Evolutionary conservation across 345 rosid species (phyloP), one percentile per base, ranked within the genome.

Genomic region (Microthlaspi erraticum): DNA sequence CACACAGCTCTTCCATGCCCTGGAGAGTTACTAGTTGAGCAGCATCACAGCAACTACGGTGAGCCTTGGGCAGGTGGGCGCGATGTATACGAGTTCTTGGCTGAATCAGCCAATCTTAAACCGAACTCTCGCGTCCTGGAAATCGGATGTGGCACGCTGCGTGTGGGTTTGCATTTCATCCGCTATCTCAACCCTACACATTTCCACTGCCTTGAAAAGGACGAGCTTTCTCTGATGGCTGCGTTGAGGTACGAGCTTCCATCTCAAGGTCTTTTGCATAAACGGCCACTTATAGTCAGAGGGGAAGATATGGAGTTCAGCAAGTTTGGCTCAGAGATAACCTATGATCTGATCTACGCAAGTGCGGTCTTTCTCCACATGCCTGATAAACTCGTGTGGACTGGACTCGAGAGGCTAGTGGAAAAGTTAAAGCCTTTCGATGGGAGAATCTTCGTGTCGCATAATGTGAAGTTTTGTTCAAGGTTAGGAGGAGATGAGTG

Each of bases 41-140:
- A 88, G 87, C 99, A 94, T 66, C 99, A 94, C 67, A 89, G 99
- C 80, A 86, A 94, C 81, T 94, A 94, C 14, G 98, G 98, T 60
- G 99, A 94, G 70, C 98, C 98, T 5, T 94, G 99, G 99, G 98
- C 97, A 0, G 98, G 98, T 75, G 99, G 99, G 10, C 83, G 96
- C 9, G 98, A 94, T 44, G 93, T 94, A 71, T 91, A 89, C 54
- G 99, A 94, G 79, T 94, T 88, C 79, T 93, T 94, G 10, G 97
- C 97, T 8, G 87, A 83, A 64, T 78, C 93, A 53, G 70, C 81
- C 55, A 82, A 64, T 16, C 76, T 95, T 32, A 78, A 82, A 57
- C 86, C 96, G 18, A 66, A 63, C 49, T 88, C 93, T 2, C 93
- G 64, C 42, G 98, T 92, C 18, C 86, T 95, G 1, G 98, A 95